Conservation (phyloP, 768 basidiomycete species). For the Kwoniella heveanensis region DNA sequence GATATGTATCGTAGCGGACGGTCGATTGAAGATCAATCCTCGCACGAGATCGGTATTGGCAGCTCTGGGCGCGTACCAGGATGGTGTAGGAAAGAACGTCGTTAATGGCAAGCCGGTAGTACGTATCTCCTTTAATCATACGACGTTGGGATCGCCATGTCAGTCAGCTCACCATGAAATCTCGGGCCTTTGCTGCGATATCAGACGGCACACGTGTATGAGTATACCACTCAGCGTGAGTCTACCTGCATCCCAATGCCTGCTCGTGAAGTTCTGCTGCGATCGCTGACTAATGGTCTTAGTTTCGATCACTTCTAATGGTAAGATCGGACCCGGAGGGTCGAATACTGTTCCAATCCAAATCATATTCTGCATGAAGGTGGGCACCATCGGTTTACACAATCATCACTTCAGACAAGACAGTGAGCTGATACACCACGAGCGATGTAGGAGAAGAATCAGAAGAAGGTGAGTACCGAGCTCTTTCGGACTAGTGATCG, state of each 20-base stretch:
- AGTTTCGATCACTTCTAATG: slow-evolving; percentile 79
- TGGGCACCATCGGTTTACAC: slow-evolving; percentile 8
- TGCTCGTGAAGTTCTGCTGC: slow-evolving; percentile 3
- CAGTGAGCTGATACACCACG: background rate
- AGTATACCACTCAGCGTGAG: slow-evolving; percentile 78
- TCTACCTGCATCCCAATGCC: slow-evolving; percentile 27
- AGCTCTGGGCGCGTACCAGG: slow-evolving; percentile 92
- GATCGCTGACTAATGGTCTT: background rate
- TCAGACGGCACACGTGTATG: slow-evolving; percentile 53
- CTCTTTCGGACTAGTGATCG: no score
- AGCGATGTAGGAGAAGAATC: slow-evolving; percentile 61
- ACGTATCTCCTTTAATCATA: slow-evolving; percentile 27
- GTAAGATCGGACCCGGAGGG: slow-evolving; percentile 70
- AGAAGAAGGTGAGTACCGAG: slow-evolving; percentile 70
- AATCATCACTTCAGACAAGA: slow-evolving; percentile 64
- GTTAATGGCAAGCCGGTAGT: slow-evolving; percentile 78
- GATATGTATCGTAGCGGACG: slow-evolving; percentile 87
- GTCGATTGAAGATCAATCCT: slow-evolving; percentile 79
- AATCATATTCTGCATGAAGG: slow-evolving; percentile 70
- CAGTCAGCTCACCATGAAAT: background rate
- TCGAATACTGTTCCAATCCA: slow-evolving; percentile 84
- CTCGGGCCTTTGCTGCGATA: background rate
- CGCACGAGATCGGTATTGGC: slow-evolving; percentile 67
- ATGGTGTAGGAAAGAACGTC: slow-evolving; percentile 64
- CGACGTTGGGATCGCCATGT: no score